Base-by-base conservation (phyloP, 768 basidiomycete genomes). In the Favolaschia claudopus region DNA sequence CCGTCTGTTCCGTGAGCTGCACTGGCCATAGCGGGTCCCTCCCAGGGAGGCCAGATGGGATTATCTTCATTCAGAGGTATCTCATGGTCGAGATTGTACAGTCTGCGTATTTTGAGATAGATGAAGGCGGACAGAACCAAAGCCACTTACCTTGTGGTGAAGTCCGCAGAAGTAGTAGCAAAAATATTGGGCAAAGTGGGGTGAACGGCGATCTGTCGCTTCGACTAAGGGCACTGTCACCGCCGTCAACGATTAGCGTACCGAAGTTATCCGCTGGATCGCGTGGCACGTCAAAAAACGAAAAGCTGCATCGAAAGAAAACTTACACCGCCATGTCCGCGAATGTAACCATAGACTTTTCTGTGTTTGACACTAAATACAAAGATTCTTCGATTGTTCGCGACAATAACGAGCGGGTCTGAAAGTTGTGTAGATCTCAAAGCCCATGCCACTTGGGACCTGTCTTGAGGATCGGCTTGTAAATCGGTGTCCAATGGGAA, bases 241-340 rank as follows among this genome's bases (percentile, higher is more conserved):
- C n/a, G n/a, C n/a, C n/a, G n/a, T n/a, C n/a, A n/a, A n/a, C n/a
- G n/a, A n/a, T n/a, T n/a, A n/a, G n/a, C n/a, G n/a, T 7, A 93
- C 82, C 9, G 87, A 87, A 0, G 88, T 91, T 56, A 93, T 91
- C 25, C 77, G 73, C 83, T 37, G 36, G 38, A 62, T 65, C 67
- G 62, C 13, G 39, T 20, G 38, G 53, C 17, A 28, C 27, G 29
- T 15, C 31, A 13, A 49, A 31, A 63, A 47, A 4, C 48, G 31
- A 20, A 32, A 32, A 34, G 54, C 48, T n/a, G 28, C 25, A 44
- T 38, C 42, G 38, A 12, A 14, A n/a, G 49, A 31, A 29, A 25
- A 73, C 85, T 75, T 74, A 90, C 91, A 33, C 87, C 88, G 20
- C 91, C 91, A 69, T 92, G 91, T 3, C 89, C 90, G 34, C 87